Conservation (phyloP, 345 rosid species). For the Iberis pinnata region DNA sequence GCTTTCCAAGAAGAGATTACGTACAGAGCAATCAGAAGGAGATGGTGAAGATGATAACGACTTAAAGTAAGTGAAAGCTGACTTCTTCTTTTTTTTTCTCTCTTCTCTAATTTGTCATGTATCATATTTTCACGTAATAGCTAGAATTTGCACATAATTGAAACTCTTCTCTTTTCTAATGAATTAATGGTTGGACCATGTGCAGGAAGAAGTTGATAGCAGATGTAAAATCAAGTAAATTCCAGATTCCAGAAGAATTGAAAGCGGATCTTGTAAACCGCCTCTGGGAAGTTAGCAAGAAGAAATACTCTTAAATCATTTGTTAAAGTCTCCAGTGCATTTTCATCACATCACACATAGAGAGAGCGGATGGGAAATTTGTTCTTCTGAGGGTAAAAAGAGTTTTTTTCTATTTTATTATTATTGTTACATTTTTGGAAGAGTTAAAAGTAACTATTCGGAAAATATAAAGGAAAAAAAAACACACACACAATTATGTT, state of each 20-base stretch:
- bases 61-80: constrained; percentile 49
- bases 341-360: constrained; percentile 8
- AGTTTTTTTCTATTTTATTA: constrained; percentile 7
- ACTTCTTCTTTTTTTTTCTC: background rate
- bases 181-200: constrained; percentile 4
- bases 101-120: background rate
- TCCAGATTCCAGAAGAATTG: constrained; percentile 62
- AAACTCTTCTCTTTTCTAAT: too few species aligned
- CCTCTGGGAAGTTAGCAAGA: constrained; percentile 44
- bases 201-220: constrained; percentile 66
- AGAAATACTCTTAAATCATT: too few species aligned
- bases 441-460: constrained; percentile 22
- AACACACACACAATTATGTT: constrained; percentile 22
- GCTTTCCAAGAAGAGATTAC: constrained; percentile 53
- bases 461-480: background rate
- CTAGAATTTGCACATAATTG: background rate
- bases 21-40: constrained; percentile 33
- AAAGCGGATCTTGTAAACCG: constrained; percentile 57
- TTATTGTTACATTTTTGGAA: constrained; percentile 30
- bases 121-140: too few species aligned
- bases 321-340: too few species aligned
- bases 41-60: constrained; percentile 31
- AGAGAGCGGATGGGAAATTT: constrained; percentile 9
- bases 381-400: constrained; percentile 14
- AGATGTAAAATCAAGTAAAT: constrained; percentile 49